Percentiles rank a stretch among this genome's conserved stretches.
Evolutionary conservation across 441 rosid genomes (phyloP).

Genomic region (Pelargonium myrrhifolium): DNA sequence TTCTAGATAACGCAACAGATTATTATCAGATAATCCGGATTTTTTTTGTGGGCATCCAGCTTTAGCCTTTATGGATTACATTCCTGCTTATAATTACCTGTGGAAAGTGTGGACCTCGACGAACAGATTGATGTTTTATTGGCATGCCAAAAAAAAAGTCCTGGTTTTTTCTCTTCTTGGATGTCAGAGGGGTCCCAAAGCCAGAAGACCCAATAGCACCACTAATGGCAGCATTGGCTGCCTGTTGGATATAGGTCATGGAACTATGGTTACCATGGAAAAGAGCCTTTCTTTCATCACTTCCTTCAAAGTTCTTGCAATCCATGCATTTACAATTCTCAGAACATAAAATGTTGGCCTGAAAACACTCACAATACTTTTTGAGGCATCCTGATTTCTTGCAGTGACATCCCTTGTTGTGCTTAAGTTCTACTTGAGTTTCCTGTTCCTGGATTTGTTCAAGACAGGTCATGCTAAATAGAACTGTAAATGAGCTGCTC

Average conservation of each 20-base stretch:
- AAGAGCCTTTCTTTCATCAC: slow-evolving; percentile 69
- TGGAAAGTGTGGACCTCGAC: slow-evolving; percentile 25
- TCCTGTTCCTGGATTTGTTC: slow-evolving; percentile 57
- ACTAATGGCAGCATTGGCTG: slow-evolving; percentile 44
- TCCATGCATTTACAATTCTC: slow-evolving; percentile 88
- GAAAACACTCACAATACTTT: slow-evolving; percentile 95
- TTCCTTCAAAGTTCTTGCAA: slow-evolving; percentile 82
- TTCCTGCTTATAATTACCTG: slow-evolving; percentile 35
- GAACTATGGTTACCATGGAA: slow-evolving; percentile 50
- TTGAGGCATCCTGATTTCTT: slow-evolving; percentile 95
- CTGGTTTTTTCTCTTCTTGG: slow-evolving; percentile 53
- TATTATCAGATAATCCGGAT: not conserved
- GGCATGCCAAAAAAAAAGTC: slow-evolving; percentile 30
- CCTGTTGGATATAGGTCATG: slow-evolving; percentile 32
- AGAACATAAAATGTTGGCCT: slow-evolving; percentile 84
- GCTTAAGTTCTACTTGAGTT: slow-evolving; percentile 58
- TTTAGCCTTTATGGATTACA: not conserved
- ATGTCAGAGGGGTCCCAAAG: slow-evolving; percentile 30
- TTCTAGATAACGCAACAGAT: not conserved
- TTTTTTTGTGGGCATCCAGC: no score
- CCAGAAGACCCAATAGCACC: slow-evolving; percentile 53
- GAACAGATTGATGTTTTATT: slow-evolving; percentile 28
- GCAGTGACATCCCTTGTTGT: slow-evolving; percentile 94
- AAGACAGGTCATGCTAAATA: not conserved
- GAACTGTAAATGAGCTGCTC: no score